Evolutionary conservation across 148 eudicot genomes (phyloP).

Genomic region (Rhododendron vialii): DNA sequence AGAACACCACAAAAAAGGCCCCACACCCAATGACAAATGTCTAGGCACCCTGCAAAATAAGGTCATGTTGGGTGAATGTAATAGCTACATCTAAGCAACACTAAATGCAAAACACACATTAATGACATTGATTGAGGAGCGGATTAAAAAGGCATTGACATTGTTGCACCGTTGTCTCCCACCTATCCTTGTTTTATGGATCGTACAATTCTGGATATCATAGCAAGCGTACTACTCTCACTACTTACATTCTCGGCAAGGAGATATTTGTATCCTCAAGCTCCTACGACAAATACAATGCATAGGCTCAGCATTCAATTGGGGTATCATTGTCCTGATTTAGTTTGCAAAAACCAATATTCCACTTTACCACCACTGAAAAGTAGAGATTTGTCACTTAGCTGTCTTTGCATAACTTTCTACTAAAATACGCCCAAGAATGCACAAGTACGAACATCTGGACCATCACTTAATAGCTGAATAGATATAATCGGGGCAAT

Average conservation of each 20-base stretch:
- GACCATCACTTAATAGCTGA: background rate
- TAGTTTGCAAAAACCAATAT: background rate
- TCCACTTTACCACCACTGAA: background rate
- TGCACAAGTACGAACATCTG: background rate
- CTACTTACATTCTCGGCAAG: background rate
- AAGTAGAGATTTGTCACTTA: background rate
- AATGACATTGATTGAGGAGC: background rate
- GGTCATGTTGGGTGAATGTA: background rate
- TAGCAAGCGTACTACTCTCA: background rate
- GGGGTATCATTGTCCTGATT: background rate
- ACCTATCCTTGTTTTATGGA: background rate
- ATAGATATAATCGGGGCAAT: background rate
- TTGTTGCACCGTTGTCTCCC: background rate
- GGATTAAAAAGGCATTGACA: background rate
- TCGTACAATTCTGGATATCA: background rate
- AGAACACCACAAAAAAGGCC: background rate
- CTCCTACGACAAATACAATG: background rate
- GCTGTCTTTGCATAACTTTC: background rate
- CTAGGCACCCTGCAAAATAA: background rate
- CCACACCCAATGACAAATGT: background rate
- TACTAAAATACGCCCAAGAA: background rate
- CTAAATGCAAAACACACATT: background rate
- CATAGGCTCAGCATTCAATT: background rate
- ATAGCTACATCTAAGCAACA: background rate
- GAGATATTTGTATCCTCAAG: background rate